phyloP scores from a whole-genome alignment of 2,329 filamentous ascomycete genomes.

The Mycosphaerella sp. region DNA sequence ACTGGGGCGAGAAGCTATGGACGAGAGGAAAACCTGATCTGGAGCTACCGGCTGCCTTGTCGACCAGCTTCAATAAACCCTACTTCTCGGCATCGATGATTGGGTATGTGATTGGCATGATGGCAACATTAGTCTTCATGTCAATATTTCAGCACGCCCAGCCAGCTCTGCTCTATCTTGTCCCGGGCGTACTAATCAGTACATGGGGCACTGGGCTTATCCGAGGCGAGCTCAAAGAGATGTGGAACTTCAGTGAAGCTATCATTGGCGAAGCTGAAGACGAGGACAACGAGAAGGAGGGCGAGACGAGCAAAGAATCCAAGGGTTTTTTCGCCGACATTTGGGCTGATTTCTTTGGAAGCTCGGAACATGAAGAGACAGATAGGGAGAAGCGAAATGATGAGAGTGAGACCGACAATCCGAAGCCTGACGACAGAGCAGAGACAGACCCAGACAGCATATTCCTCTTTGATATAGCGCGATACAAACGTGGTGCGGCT shows the following conservation, averaged over 20 bases:
- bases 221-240: constrained; percentile 63
- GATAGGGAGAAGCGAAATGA: background rate
- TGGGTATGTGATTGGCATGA: constrained; percentile 74
- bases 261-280: constrained; percentile 40
- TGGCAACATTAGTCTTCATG: constrained; percentile 69
- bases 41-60: constrained; percentile 23
- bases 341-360: constrained; percentile 13
- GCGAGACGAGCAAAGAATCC: constrained; percentile 9
- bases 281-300: constrained; percentile 17
- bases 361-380: background rate
- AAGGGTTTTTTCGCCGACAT: constrained; percentile 13
- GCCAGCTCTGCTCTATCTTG: constrained; percentile 85
- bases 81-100: constrained; percentile 75
- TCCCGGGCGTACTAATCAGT: constrained; percentile 71
- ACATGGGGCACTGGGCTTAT: constrained; percentile 67
- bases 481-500: background rate
- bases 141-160: constrained; percentile 74
- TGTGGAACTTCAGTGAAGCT: constrained; percentile 77
- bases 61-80: constrained; percentile 63
- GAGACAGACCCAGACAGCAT: constrained; percentile 3
- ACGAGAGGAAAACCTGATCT: constrained; percentile 38
- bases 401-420: background rate
- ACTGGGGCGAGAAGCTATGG: constrained; percentile 85
- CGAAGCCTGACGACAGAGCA: background rate
- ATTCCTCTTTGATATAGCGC: constrained; percentile 11